These are phyloP conservation scores for Crinitomyces ghanaensis DNA, from an alignment of 805 yeast species.

Conservation along the genomic window DNA sequence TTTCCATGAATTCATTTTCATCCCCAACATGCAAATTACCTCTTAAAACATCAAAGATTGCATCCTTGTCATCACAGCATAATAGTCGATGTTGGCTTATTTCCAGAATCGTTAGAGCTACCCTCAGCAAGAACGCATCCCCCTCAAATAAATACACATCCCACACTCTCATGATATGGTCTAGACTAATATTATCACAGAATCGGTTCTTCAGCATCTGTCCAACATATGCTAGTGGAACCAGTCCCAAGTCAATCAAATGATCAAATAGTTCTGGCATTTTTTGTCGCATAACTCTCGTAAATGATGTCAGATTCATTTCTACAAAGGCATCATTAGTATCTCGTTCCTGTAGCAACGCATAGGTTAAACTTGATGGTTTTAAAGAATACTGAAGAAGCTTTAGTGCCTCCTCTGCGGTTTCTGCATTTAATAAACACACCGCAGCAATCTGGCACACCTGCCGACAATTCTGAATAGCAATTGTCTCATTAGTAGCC, in stretches of 20 bases:
- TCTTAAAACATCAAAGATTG: slow-evolving; percentile 32
- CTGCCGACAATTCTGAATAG: too few species aligned
- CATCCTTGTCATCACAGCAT: slow-evolving; percentile 39
- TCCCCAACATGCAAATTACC: slow-evolving; percentile 37
- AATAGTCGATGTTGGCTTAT: slow-evolving; percentile 38
- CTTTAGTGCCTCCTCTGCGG: too few species aligned
- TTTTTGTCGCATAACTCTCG: slow-evolving; percentile 34
- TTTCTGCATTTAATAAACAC: too few species aligned
- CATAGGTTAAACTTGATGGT: too few species aligned
- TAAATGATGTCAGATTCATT: slow-evolving; percentile 39
- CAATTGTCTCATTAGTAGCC: too few species aligned
- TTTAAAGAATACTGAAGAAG: too few species aligned
- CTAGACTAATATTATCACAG: slow-evolving; percentile 35
- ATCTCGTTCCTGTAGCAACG: slow-evolving; percentile 29
- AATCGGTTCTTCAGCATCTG: slow-evolving; percentile 35
- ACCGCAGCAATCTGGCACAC: too few species aligned
- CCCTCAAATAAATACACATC: slow-evolving; percentile 56
- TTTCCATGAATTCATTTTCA: slow-evolving; percentile 36
- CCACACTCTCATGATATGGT: slow-evolving; percentile 37
- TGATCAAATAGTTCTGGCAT: slow-evolving; percentile 39
- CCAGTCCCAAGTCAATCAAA: slow-evolving; percentile 33
- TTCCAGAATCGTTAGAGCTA: slow-evolving; percentile 41
- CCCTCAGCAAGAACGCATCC: slow-evolving; percentile 42
- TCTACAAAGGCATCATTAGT: too few species aligned
- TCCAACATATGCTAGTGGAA: slow-evolving; percentile 34